phyloP scores from a whole-genome alignment of 169 alveolate genomes.

The Plasmodium coatneyi region DNA sequence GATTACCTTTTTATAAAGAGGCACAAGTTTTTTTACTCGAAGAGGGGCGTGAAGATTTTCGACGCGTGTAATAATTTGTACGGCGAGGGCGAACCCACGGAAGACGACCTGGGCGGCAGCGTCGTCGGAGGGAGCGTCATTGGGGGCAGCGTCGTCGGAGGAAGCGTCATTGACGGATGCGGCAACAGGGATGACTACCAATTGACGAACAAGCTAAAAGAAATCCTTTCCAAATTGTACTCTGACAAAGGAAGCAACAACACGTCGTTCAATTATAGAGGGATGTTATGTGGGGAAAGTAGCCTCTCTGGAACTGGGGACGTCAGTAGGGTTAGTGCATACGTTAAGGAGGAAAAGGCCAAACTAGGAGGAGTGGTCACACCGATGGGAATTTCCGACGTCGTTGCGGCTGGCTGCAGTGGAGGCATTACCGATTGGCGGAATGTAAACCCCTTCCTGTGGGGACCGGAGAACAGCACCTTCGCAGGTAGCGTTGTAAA shows the following conservation, averaged over 20 bases:
- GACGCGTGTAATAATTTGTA: constrained; percentile 28
- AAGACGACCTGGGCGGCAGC: not conserved
- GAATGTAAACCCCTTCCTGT: not conserved
- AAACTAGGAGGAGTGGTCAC: not conserved
- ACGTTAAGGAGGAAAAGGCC: not conserved
- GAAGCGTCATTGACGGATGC: not conserved
- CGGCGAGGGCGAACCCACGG: not conserved
- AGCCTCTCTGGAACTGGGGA: not conserved
- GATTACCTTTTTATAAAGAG: constrained; percentile 44
- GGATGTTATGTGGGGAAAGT: not conserved
- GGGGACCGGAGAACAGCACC: not conserved
- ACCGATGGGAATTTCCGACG: not conserved
- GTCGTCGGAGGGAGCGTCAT: not conserved
- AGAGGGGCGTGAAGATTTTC: constrained; percentile 43
- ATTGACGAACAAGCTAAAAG: not conserved
- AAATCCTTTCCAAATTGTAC: not conserved
- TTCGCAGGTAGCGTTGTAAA: not conserved
- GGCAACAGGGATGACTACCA: not conserved
- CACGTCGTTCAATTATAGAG: not conserved
- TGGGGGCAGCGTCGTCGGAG: not conserved
- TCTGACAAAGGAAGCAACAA: not conserved
- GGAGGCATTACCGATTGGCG: not conserved
- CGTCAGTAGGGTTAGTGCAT: not conserved
- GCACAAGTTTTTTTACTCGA: constrained; percentile 49
- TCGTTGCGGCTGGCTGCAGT: not conserved